Percentiles rank a stretch among this genome's conserved stretches.
Evolutionary conservation across 352 stramenopile species (phyloP).

Genomic region (Globisporangium echinulatum): DNA sequence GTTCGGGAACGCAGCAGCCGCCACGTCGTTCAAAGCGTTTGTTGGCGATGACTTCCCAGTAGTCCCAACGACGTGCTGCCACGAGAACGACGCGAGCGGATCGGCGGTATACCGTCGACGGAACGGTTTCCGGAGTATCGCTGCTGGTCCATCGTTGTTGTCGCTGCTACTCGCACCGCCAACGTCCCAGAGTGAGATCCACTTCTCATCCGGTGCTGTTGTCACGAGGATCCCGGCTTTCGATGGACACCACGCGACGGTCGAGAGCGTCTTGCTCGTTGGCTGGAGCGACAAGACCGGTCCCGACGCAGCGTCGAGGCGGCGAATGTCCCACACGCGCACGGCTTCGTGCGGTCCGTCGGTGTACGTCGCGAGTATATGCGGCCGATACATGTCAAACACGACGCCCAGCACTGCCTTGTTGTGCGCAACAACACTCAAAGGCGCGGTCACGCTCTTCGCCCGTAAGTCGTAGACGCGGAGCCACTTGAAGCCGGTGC

Average conservation of each 20-base stretch:
- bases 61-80: slow-evolving; percentile 41
- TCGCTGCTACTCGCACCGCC: slow-evolving; percentile 22
- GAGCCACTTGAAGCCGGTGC: slow-evolving; percentile 86
- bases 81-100: slow-evolving; percentile 72
- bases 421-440: slow-evolving; percentile 81
- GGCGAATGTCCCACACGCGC: slow-evolving; percentile 85
- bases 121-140: slow-evolving; percentile 65
- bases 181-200: slow-evolving; percentile 82
- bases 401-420: slow-evolving; percentile 78
- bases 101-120: slow-evolving; percentile 72
- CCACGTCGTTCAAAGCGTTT: slow-evolving; percentile 25
- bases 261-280: slow-evolving; percentile 61
- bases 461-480: slow-evolving; percentile 75
- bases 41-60: background rate
- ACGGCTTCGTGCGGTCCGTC: slow-evolving; percentile 75
- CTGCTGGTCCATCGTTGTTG: slow-evolving; percentile 28
- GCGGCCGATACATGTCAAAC: slow-evolving; percentile 75
- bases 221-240: slow-evolving; percentile 78
- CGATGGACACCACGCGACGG: slow-evolving; percentile 81
- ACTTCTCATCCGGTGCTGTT: slow-evolving; percentile 70
- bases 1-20: slow-evolving; percentile 70
- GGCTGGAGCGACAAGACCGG: slow-evolving; percentile 69
- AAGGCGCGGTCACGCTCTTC: slow-evolving; percentile 30
- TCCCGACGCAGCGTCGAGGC: slow-evolving; percentile 55
- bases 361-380: slow-evolving; percentile 80